Base-by-base conservation (phyloP, 225 moss, liverwort and hornwort genomes). In the Takakia lepidozioides region DNA sequence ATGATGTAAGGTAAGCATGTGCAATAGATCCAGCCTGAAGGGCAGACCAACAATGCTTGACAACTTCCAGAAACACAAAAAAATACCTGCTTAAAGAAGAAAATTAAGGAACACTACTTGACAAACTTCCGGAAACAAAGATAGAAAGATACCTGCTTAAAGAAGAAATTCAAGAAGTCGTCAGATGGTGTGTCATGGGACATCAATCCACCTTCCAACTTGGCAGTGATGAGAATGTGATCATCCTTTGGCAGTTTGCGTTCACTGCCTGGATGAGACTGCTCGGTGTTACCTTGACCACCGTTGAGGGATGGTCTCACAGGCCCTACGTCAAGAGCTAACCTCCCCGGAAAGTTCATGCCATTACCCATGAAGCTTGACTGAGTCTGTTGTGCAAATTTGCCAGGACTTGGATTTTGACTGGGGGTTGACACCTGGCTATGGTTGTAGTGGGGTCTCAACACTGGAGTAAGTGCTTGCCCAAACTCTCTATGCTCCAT, bases 281-380 rank as follows among this genome's bases (percentile, higher is more conserved):
- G 52, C 38, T 53, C 52, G 20, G 35, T 53, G 24, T 20, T 35
- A 23, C 23, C 24, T 2, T 35, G 35, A 4, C 35, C 52, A 29
- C 52, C 52, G 23, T 36, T 38, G 4, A 53, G 36, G 46, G 81
- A 63, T 35, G 72, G 68, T 60, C 76, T 72, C 58, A 62, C 81
- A 76, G 69, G 65, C 38, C 76, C 61, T 27, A 76, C 81, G 39
- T 68, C 71, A 65, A 81, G 60, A 18, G 66, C 66, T 36, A 68
- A 72, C 63, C 81, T 72, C 54, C 54, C 69, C 44, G 69, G 68
- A 46, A 62, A 73, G 66, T 43, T 68, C 59, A 55, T 60, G 36
- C 11, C 66, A 44, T 74, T 65, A 28, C 66, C 55, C 10, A 49
- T 16, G 38, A 72, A 77, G 13, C 57, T 37, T 29, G 72, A 71